A percentile compares a stretch with the other conserved stretches of the same genome.
These are phyloP conservation scores for Geosmithia morbida DNA, from an alignment of 2,329 filamentous ascomycete species.

Conservation along the genomic window DNA sequence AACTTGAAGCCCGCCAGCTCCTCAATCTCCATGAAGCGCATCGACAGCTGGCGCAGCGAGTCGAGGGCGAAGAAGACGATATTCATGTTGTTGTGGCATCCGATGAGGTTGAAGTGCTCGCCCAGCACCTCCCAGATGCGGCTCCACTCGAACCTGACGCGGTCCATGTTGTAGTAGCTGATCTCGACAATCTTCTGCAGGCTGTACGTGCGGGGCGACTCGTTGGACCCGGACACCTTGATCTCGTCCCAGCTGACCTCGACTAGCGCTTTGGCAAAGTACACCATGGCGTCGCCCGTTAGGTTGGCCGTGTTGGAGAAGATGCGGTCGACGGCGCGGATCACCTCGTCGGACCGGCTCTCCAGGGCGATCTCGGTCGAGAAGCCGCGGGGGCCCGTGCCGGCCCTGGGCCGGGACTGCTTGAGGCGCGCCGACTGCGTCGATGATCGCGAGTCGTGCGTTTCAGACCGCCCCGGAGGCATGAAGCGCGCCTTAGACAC, in stretches of 20 bases:
- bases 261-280: constrained; percentile 83
- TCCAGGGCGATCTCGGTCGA: constrained; percentile 77
- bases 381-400: constrained; percentile 48
- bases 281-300: constrained; percentile 84
- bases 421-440: constrained; percentile 37
- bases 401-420: constrained; percentile 37
- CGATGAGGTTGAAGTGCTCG: constrained; percentile 95
- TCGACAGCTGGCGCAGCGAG: constrained; percentile 85
- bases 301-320: constrained; percentile 94
- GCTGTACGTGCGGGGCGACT: constrained; percentile 92
- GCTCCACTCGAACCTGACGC: constrained; percentile 96
- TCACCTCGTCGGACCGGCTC: constrained; percentile 81
- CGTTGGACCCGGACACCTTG: constrained; percentile 88
- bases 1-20: constrained; percentile 98
- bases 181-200: constrained; percentile 97
- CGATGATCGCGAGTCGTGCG: constrained; percentile 48
- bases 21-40: constrained; percentile 98
- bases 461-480: constrained; percentile 39
- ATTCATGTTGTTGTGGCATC: constrained; percentile 88
- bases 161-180: constrained; percentile 98
- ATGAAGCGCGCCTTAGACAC: constrained; percentile 71
- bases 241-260: constrained; percentile 99
- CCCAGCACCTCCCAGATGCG: constrained; percentile 97
- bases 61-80: constrained; percentile 97
- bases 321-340: constrained; percentile 86